Base-by-base conservation (phyloP, 495 filamentous ascomycete genomes). In the Pyronema domesticum region DNA sequence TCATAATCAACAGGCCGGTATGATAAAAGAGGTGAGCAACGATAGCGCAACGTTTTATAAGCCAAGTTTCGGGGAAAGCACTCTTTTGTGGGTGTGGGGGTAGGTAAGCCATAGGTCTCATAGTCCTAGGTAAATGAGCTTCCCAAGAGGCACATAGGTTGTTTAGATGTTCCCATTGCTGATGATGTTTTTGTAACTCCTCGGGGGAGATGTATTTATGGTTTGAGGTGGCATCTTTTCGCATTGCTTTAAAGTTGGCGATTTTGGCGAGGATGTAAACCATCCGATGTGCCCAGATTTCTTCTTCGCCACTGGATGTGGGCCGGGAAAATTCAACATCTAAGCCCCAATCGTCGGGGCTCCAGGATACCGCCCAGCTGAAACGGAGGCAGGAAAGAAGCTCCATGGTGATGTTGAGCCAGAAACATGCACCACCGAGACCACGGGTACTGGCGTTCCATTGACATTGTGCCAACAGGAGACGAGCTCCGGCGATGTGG, bases 1-100 rank as follows among this genome's bases (percentile, higher is more conserved):
- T 75, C n/a, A 96, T 74, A 8, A 95, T 65, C 53, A 81, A 79
- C 68, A 88, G 80, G 33, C 82, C 77, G 0, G 83, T 89, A 62
- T 95, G 89, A 64, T 94, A 96, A 58, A 95, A 86, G n/a, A 95
- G 74, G 8, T 86, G 79, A 8, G 82, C 87, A 40, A 94, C 75
- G 35, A 88, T 79, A 4, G 85, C 80, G 7, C 83, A 77, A 40
- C 85, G 77, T 65, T 91, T 89, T 57, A 87, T 79, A 19, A 95
- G 73, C 86, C 86, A 95, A 44, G 95, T 78, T 58, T 89, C 80
- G 8, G 91, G 89, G 61, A 98, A 98, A 0, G 74, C 67, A 3
- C 86, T 93, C 56, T 81, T 80, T 5, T 74, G 72, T 33, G 70
- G 72, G 58, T 78, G 78, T 14, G 83, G 74, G 52, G 81, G 74